Evolutionary conservation across 768 basidiomycete genomes (phyloP).

Genomic region (Podaxis rugospora): DNA sequence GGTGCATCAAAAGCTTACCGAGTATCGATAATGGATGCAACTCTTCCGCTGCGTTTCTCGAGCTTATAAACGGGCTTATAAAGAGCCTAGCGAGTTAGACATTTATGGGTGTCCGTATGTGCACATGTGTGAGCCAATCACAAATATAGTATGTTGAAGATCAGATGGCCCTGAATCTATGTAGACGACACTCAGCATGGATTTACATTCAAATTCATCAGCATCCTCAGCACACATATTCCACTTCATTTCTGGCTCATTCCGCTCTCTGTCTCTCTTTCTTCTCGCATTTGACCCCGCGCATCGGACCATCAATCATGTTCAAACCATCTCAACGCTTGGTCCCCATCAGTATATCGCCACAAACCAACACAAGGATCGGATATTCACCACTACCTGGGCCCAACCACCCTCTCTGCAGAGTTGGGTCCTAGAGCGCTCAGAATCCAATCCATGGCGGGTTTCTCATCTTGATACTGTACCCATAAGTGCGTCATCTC

Average conservation of each 20-base stretch:
- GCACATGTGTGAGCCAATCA: too few species aligned
- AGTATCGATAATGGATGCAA: too few species aligned
- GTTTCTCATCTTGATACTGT: slow-evolving; percentile 38
- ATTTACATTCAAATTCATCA: neutral
- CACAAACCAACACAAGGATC: slow-evolving; percentile 27
- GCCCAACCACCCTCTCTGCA: slow-evolving; percentile 40
- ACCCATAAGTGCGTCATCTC: slow-evolving; percentile 35
- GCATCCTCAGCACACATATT: slow-evolving; percentile 7
- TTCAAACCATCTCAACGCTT: slow-evolving; percentile 37
- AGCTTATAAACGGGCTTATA: too few species aligned
- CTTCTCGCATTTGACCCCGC: slow-evolving; percentile 44
- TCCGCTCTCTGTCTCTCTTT: slow-evolving; percentile 46
- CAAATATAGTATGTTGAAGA: too few species aligned
- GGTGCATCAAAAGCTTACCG: too few species aligned
- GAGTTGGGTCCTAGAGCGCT: slow-evolving; percentile 37
- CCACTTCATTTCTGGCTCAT: slow-evolving; percentile 45
- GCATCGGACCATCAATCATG: slow-evolving; percentile 31
- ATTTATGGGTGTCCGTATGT: too few species aligned
- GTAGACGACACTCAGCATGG: neutral
- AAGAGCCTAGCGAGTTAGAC: too few species aligned
- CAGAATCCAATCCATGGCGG: slow-evolving; percentile 19
- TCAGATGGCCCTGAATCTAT: neutral
- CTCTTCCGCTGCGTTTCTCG: too few species aligned
- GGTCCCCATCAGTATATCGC: slow-evolving; percentile 52
- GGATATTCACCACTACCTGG: slow-evolving; percentile 49